phyloP scores from a whole-genome alignment of 228 moss, liverwort and hornwort species.

The Sphagnum fallax region DNA sequence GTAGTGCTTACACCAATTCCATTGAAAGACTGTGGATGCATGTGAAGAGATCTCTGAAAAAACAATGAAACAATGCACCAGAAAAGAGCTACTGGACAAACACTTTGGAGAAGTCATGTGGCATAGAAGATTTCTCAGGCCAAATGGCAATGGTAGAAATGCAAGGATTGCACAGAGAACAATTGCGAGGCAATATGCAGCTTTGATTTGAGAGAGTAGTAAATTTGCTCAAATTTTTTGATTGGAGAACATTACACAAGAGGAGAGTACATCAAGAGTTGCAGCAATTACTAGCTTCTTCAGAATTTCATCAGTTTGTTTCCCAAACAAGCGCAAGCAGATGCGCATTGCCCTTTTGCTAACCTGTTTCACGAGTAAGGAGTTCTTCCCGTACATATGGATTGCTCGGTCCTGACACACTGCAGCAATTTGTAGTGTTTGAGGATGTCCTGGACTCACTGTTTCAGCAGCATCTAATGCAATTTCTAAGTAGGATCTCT shows the following conservation, averaged over 20 bases:
- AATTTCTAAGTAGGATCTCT: slow-evolving; percentile 9
- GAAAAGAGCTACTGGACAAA: too few relatives aligned
- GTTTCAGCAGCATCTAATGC: slow-evolving; percentile 4
- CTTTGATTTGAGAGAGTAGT: too few relatives aligned
- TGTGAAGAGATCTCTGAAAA: too few relatives aligned
- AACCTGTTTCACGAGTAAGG: slow-evolving; percentile 13
- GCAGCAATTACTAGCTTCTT: slow-evolving; percentile 8
- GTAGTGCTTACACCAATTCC: too few relatives aligned
- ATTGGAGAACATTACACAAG: slow-evolving; percentile 13
- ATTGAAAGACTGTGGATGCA: too few relatives aligned
- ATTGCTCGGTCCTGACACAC: slow-evolving; percentile 3
- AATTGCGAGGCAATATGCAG: too few relatives aligned
- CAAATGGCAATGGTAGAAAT: too few relatives aligned
- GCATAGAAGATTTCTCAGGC: too few relatives aligned
- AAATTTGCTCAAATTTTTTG: neutral
- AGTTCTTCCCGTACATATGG: slow-evolving; percentile 6
- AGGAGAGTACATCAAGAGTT: slow-evolving; percentile 8
- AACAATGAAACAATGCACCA: too few relatives aligned
- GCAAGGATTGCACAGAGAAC: too few relatives aligned
- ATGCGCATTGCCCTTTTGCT: slow-evolving; percentile 1
- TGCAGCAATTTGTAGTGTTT: slow-evolving; percentile 21
- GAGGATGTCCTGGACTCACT: slow-evolving; percentile 2
- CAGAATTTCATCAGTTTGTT: slow-evolving; percentile 5
- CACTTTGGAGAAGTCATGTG: too few relatives aligned
- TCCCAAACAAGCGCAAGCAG: slow-evolving; percentile 11